Base-by-base conservation (phyloP, 139 green algal genomes). In the Zygnema circumcarinatum region DNA sequence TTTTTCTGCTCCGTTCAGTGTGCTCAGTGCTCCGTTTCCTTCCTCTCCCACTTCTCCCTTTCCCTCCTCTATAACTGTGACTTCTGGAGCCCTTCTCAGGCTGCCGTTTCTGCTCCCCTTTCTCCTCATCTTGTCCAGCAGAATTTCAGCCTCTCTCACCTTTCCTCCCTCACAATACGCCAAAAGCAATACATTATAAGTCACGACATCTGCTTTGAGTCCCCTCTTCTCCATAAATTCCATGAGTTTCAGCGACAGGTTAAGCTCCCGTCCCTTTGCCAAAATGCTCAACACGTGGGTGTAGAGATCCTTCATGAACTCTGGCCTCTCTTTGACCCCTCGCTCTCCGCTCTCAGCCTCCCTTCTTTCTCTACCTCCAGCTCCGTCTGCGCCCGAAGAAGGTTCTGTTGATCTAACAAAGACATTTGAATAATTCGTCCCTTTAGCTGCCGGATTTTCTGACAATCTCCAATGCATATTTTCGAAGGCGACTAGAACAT, bases 181-280 rank as follows among this genome's bases (percentile, higher is more conserved):
- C 69, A 52, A 52, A 41, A 78, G 69, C 3, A 78, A 16, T 25
- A 16, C 36, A 41, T 78, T 78, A 41, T 78, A 78, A 22, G 69
- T 78, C 69, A 78, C 7, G 11, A 20, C 16, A 78, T 78, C 69
- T 16, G 11, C 16, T 78, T 41, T 41, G 3, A 78, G 3, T 22
- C 69, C 69, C 35, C 16, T 41, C 16, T 41, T 20, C 16, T 78
- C 16, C 69, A 78, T 78, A 39, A 11, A 78, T 3, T 41, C 16
- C 69, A 78, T 41, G 3, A 78, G 11, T 41, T 78, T 3, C 16
- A 78, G 16, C 47, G 47, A 62, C 47, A 62, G 16, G 16, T 62
- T 16, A 16, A 62, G 47, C 7, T 7, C 47, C 47, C 47, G 7
- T 16, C 7, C 47, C 16, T 62, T 62, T 16, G 47, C 47, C 16